phyloP scores from a whole-genome alignment of 129 eudicot species.

The Silybum marianum region DNA sequence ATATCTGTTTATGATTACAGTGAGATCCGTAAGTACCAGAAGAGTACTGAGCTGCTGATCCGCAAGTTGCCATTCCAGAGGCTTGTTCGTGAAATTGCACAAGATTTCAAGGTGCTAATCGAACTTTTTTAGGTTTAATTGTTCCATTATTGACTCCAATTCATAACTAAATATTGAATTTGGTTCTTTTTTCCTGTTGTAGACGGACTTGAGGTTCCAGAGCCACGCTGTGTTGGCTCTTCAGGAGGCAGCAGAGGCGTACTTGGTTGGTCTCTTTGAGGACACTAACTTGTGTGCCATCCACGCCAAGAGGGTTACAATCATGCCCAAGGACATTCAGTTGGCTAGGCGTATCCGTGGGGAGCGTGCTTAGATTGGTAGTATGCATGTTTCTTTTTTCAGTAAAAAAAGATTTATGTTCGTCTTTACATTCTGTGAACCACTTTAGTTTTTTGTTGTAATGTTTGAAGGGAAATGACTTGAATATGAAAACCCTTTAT shows the following conservation, averaged over 20 bases:
- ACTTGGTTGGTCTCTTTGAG: conserved; percentile 78
- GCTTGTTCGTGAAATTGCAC: conserved; percentile 94
- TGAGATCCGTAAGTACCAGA: conserved; percentile 95
- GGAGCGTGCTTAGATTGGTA: conserved; percentile 72
- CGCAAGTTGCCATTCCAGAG: conserved; percentile 92
- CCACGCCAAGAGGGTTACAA: conserved; percentile 93
- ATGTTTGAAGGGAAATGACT: conserved; percentile 13
- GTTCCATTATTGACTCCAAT: not conserved
- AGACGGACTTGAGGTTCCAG: conserved; percentile 94
- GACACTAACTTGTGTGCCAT: conserved; percentile 88
- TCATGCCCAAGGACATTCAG: conserved; percentile 96
- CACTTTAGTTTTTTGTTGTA: conserved; percentile 11
- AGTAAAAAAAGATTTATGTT: not conserved
- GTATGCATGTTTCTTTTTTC: not conserved
- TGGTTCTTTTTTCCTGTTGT: not conserved
- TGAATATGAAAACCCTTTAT: conserved; percentile 19
- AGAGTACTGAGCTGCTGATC: conserved; percentile 85
- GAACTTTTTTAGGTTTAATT: too few relatives aligned
- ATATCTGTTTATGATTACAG: conserved; percentile 10
- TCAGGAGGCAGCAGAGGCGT: conserved; percentile 89
- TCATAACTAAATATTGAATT: not conserved
- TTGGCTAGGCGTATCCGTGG: conserved; percentile 93
- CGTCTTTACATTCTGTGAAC: conserved; percentile 4
- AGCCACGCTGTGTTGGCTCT: conserved; percentile 89
- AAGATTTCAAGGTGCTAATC: conserved; percentile 67